Base-by-base conservation (phyloP, 345 rosid genomes). In the Populus davidiana region DNA sequence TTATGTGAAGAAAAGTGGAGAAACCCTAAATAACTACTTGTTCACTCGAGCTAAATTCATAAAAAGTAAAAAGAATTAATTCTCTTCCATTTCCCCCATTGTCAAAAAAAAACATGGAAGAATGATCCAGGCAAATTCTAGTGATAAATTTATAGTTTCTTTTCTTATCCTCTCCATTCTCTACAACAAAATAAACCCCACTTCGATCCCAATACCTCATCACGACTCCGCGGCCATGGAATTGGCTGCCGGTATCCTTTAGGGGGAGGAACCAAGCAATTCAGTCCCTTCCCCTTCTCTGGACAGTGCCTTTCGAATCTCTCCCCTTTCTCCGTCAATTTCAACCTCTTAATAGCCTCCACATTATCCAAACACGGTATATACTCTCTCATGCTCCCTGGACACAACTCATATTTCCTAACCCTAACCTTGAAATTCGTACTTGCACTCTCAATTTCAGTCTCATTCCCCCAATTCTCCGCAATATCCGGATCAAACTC, bases 171-270 rank as follows among this genome's bases (percentile, higher is more conserved):
- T 8, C 8, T 56, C 8, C 44, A 31, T 23, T 31, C 39, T 62
- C 41, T 14, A 20, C 18, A 25, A 27, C 5, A 47, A 73, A 50
- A 63, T 33, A 70, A 69, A 70, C 2, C 8, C 39, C 23, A 38
- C 43, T 13, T 59, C 50, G 6, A 64, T 38, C 11, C 73, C 65
- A 72, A 36, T 77, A 95, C 99, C 98, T 96, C 97, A 66, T 91
- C 92, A 21, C 99, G 97, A 87, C 99, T 94, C 81, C 75, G 83
- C 8, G 99, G 99, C 99, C 99, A 96, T 0, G 95, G 93, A 71
- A 96, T 85, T 3, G 95, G 95, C 56, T 64, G 71, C 72, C 84
- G 85, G 82, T 96, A 96, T 13, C 95, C 94, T 72, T 83, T 85
- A 0, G 99, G 99, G 18, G 89, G 75, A 2, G 97, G 94, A 17